Evolutionary conservation across 2,329 filamentous ascomycete genomes (phyloP).

Genomic region (Aspergillus sp.): DNA sequence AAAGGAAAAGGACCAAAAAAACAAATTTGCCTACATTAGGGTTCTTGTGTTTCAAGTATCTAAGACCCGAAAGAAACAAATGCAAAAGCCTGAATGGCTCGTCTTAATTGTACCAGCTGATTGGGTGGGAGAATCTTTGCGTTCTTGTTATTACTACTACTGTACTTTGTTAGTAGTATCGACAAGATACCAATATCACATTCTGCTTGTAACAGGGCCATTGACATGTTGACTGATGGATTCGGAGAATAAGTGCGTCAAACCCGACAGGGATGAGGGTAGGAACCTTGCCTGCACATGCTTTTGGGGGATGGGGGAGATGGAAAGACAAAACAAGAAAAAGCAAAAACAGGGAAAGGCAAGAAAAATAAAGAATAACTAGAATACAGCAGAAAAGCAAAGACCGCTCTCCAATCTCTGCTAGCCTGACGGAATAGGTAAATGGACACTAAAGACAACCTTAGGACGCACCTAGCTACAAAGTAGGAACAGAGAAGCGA

Average conservation of each 20-base stretch:
- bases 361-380: neutral
- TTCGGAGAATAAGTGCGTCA: conserved; percentile 14
- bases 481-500: neutral
- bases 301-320: no score
- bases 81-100: conserved; percentile 7
- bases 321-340: no score
- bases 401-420: neutral
- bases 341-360: neutral
- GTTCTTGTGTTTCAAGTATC: neutral
- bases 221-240: conserved; percentile 7
- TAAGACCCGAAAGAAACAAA: neutral
- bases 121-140: neutral
- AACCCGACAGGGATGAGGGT: neutral
- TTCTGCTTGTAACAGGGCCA: neutral
- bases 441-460: neutral
- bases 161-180: no score
- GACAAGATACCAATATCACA: no score
- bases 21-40: neutral
- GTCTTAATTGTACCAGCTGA: conserved; percentile 5
- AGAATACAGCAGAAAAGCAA: neutral
- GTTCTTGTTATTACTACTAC: conserved; percentile 2
- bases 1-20: neutral
- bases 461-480: neutral
- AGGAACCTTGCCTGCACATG: no score
- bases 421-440: neutral